Percentiles rank a stretch among this genome's conserved stretches.
These are phyloP conservation scores for Taxawa tesnikishii DNA, from an alignment of 2,329 filamentous ascomycete species.

Conservation along the genomic window DNA sequence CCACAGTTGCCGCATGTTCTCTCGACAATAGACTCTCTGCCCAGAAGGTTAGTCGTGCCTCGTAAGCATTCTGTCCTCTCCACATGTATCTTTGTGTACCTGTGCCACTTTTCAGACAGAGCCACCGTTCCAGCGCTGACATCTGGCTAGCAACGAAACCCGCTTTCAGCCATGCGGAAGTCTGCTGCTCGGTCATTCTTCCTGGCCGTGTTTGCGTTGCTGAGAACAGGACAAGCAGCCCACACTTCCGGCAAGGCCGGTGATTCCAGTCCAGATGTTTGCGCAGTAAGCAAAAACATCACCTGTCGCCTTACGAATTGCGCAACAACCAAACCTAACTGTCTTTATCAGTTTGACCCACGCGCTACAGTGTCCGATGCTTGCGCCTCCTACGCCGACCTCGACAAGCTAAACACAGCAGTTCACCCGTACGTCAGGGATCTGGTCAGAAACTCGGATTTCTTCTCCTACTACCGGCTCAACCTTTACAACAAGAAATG, in stretches of 20 bases:
- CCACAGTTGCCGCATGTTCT: too few species aligned
- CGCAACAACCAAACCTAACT: slow-evolving; percentile 21
- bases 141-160: slow-evolving; percentile 1
- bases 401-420: slow-evolving; percentile 70
- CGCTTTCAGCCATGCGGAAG: slow-evolving; percentile 11
- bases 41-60: too few species aligned
- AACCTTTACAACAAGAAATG: slow-evolving; percentile 92
- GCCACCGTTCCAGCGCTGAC: slow-evolving; percentile 6
- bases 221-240: slow-evolving; percentile 29
- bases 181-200: slow-evolving; percentile 33
- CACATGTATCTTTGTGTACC: too few species aligned
- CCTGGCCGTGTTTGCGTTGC: slow-evolving; percentile 48
- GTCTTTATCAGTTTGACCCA: slow-evolving; percentile 60
- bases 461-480: slow-evolving; percentile 94
- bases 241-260: slow-evolving; percentile 23
- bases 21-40: too few species aligned
- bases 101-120: too few species aligned
- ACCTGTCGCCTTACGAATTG: slow-evolving; percentile 12
- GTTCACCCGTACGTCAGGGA: slow-evolving; percentile 67
- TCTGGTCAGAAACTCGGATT: slow-evolving; percentile 80
- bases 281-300: slow-evolving; percentile 37
- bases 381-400: slow-evolving; percentile 82
- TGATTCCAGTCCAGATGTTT: slow-evolving; percentile 31
- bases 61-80: too few species aligned
- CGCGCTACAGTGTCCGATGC: slow-evolving; percentile 84